These are phyloP conservation scores for Selenicereus undatus DNA, from an alignment of 148 eudicot genomes.

Conservation along the genomic window DNA sequence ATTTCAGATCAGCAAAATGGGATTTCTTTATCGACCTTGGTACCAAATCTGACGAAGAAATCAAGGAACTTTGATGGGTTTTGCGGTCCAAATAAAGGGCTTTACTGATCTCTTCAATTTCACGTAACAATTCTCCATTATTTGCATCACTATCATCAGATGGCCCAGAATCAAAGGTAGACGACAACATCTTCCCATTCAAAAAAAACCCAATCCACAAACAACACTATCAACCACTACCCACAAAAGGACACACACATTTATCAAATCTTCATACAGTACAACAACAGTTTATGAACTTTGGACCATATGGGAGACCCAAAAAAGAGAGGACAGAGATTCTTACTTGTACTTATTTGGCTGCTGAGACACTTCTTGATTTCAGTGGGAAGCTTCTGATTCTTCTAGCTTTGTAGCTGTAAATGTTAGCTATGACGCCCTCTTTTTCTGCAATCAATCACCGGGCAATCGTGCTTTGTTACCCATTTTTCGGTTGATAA, in stretches of 20 bases:
- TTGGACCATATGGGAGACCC: slow-evolving; percentile 10
- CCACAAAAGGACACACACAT: slow-evolving; percentile 4
- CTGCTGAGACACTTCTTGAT: slow-evolving; percentile 4
- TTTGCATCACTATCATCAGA: slow-evolving; percentile 27
- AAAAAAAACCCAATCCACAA: slow-evolving; percentile 7
- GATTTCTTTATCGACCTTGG: slow-evolving; percentile 24
- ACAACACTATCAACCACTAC: slow-evolving; percentile 12
- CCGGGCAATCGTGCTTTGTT: slow-evolving; percentile 10
- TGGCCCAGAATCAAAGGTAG: slow-evolving; percentile 32
- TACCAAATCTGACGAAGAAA: slow-evolving; percentile 28
- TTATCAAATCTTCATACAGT: slow-evolving; percentile 12
- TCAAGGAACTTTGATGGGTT: slow-evolving; percentile 29
- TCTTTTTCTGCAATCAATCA: slow-evolving; percentile 15
- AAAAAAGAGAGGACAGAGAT: slow-evolving; percentile 7
- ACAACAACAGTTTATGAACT: not conserved
- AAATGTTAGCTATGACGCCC: not conserved
- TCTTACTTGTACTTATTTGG: slow-evolving; percentile 23
- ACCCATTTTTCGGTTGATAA: not conserved
- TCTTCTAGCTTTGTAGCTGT: not conserved
- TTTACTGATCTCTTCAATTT: slow-evolving; percentile 67
- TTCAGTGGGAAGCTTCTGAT: slow-evolving; percentile 16
- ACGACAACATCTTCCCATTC: slow-evolving; percentile 31
- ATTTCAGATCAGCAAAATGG: slow-evolving; percentile 16
- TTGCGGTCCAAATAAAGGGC: slow-evolving; percentile 49
- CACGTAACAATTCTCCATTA: slow-evolving; percentile 56